Conservation (phyloP, 805 yeast species). For the Ogataea ganodermae region DNA sequence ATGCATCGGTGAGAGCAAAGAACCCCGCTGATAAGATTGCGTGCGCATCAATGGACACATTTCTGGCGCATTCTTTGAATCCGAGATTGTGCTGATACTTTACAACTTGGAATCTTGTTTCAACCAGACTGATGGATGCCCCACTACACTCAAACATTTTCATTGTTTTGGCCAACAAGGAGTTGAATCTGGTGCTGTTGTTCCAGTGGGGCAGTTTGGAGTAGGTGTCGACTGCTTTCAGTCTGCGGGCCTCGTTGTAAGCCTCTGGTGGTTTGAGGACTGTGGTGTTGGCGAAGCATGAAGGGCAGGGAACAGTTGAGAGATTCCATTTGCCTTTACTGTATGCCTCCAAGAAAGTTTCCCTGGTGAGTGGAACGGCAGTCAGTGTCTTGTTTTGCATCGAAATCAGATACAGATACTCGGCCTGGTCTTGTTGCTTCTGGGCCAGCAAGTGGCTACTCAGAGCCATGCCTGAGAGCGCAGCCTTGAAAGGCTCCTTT, state of each 20-base stretch:
- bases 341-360: slow-evolving; percentile 59
- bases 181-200: slow-evolving; percentile 40
- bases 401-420: slow-evolving; percentile 17
- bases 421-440: slow-evolving; percentile 11
- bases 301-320: slow-evolving; percentile 56
- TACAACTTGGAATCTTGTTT: slow-evolving; percentile 47
- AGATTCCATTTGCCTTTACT: slow-evolving; percentile 58
- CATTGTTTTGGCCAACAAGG: slow-evolving; percentile 40
- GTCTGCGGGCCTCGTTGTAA: slow-evolving; percentile 49
- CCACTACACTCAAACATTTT: slow-evolving; percentile 49
- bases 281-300: slow-evolving; percentile 47
- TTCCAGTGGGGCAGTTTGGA: slow-evolving; percentile 52
- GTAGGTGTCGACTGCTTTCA: slow-evolving; percentile 44
- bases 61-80: slow-evolving; percentile 53
- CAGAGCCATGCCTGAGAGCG: slow-evolving; percentile 3
- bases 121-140: slow-evolving; percentile 60
- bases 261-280: slow-evolving; percentile 63
- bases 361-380: slow-evolving; percentile 45
- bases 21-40: slow-evolving; percentile 58
- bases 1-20: slow-evolving; percentile 59
- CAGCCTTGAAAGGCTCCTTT: slow-evolving; percentile 6
- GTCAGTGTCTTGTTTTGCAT: slow-evolving; percentile 18
- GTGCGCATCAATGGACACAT: slow-evolving; percentile 67
- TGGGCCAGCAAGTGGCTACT: slow-evolving; percentile 7
- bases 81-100: slow-evolving; percentile 52